Percentiles rank a stretch among this genome's conserved stretches.
Conservation (phyloP, 257 asterid species). For the Solanum dulcamara region DNA sequence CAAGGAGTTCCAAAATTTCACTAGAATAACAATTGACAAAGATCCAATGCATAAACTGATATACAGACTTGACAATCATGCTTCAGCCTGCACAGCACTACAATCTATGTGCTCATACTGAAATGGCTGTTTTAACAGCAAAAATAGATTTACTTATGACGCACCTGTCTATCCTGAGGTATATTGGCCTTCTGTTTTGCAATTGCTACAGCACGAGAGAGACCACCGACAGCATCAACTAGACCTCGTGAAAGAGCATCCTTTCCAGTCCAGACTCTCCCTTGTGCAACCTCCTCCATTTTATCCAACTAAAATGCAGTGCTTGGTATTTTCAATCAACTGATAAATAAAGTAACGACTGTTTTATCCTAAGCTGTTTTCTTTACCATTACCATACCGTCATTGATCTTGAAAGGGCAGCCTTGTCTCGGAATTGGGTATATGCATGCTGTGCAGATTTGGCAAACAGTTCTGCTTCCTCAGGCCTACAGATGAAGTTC, state of each 20-base stretch:
- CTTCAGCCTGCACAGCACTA: not conserved
- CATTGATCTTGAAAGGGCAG: constrained; percentile 96
- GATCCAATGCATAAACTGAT: not conserved
- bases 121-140: not conserved
- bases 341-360: not conserved
- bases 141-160: not conserved
- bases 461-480: constrained; percentile 90
- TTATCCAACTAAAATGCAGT: constrained; percentile 46
- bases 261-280: constrained; percentile 96
- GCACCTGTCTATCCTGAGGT: constrained; percentile 77
- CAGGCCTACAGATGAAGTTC: constrained; percentile 41
- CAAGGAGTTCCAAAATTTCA: not conserved
- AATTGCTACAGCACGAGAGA: constrained; percentile 86
- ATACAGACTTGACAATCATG: not conserved
- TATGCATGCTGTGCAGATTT: constrained; percentile 78
- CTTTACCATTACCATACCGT: constrained; percentile 37
- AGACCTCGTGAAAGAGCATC: constrained; percentile 87
- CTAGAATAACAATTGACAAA: not conserved
- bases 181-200: constrained; percentile 86
- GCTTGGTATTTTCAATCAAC: not conserved
- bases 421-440: constrained; percentile 79
- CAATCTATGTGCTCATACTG: not conserved
- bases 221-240: constrained; percentile 88
- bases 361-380: not conserved
- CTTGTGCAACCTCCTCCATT: constrained; percentile 98